Evolutionary conservation across 140 eudicot species (phyloP), one percentile per base, ranked within the genome.

Genomic region (Stevia rebaudiana): DNA sequence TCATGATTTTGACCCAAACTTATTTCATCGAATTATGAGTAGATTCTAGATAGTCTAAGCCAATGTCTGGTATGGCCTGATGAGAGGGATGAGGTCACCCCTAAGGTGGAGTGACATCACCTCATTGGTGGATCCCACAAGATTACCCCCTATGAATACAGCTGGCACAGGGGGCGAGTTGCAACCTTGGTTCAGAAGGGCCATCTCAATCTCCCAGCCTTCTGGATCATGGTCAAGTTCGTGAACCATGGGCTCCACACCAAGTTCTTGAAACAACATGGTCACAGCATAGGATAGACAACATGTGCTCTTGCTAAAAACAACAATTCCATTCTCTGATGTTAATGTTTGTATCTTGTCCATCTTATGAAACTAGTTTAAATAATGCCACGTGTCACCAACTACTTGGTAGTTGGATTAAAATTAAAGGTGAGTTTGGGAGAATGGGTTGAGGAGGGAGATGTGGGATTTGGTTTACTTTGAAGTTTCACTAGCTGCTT

Each of bases 91-190:
- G 37, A 91, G 90, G 42, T 81, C 65, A 28, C 98, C 96, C 43
- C 86, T 80, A 4, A 91, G 87, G 76, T 91, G 98, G 48, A 84
- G 98, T 6, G 96, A 82, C 98, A 91, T 91, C 61, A 91, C 94
- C 74, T 91, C 95, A 19, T 91, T 87, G 63, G 96, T 91, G 61
- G 98, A 91, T 19, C 98, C 98, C 15, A 91, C 70, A 19, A 80
- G 78, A 39, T 78, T 75, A 24, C 96, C 98, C 12, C 84, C 84
- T 40, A 91, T 75, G 85, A 80, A 91, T 3, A 91, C 91, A 13
- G 96, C 98, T n/a, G 98, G 98, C 21, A 81, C 69, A 0, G 83
- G 74, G 1, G 95, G 82, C 1, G 86, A 83, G 69, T 44, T 78
- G 86, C 91, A 52, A 2, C 95, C 95, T 70, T 76, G 74, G 69